Evolutionary conservation across 164 flowering plant species (phyloP).

Genomic region (Brasenia schreberi): DNA sequence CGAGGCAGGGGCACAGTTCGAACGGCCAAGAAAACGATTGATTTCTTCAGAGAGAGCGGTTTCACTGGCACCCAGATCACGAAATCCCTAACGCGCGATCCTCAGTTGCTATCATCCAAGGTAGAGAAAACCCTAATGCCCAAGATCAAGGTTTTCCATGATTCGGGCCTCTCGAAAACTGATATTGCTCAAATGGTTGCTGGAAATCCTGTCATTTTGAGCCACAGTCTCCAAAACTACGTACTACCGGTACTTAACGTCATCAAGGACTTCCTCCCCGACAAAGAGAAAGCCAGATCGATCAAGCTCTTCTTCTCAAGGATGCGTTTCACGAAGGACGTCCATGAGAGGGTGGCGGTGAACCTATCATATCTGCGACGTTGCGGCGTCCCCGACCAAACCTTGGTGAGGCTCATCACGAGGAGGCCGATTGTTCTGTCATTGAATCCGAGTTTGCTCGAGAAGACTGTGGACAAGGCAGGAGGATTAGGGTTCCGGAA

Average conservation of each 20-base stretch:
- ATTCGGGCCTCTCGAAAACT: not conserved
- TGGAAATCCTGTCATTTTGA: not conserved
- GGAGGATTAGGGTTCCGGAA: conserved; percentile 2
- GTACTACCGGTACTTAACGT: not conserved
- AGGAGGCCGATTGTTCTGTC: conserved; percentile 1
- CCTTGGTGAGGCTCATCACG: not conserved
- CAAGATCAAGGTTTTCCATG: not conserved
- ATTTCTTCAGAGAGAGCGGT: not conserved
- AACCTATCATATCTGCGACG: conserved; percentile 1
- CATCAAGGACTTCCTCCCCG: not conserved
- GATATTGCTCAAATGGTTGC: not conserved
- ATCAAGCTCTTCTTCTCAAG: not conserved
- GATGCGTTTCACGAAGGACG: too few relatives aligned
- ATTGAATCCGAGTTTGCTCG: not conserved
- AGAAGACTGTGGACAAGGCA: not conserved
- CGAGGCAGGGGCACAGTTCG: not conserved
- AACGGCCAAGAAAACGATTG: not conserved
- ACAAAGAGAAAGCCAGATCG: not conserved
- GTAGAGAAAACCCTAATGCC: not conserved
- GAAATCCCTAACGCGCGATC: not conserved
- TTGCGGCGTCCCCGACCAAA: conserved; percentile 1
- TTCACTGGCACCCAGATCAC: not conserved
- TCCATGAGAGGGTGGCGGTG: not conserved
- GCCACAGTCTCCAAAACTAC: not conserved
- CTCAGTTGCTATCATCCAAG: not conserved